phyloP scores from a whole-genome alignment of 306 rosid genomes.

The Argentina anserina region DNA sequence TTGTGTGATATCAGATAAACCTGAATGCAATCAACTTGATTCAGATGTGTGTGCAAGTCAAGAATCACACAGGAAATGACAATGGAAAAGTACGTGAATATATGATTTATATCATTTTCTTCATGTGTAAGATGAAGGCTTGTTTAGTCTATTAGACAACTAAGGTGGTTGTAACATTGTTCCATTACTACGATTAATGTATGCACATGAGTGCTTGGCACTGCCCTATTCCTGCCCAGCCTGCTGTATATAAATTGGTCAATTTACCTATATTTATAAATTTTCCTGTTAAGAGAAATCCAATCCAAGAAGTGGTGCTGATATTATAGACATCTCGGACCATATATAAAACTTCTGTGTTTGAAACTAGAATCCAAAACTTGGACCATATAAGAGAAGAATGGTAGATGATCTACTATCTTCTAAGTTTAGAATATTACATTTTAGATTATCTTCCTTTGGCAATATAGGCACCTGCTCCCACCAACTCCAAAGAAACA shows the following conservation, averaged over 20 bases:
- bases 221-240: too few relatives aligned
- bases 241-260: not conserved
- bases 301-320: not conserved
- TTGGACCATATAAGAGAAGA: not conserved
- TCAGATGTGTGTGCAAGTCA: too few relatives aligned
- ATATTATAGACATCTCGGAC: not conserved
- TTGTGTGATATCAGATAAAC: too few relatives aligned
- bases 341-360: not conserved
- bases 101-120: too few relatives aligned
- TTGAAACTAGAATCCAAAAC: not conserved
- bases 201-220: not conserved
- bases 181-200: not conserved
- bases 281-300: not conserved
- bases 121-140: too few relatives aligned
- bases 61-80: too few relatives aligned
- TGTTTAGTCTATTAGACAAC: not conserved
- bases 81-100: too few relatives aligned
- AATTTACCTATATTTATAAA: too few relatives aligned
- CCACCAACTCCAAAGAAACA: conserved; percentile 10
- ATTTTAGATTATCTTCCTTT: not conserved
- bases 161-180: not conserved
- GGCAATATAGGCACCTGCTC: not conserved
- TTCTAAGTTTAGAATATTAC: not conserved
- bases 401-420: not conserved
- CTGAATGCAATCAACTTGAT: too few relatives aligned